These are phyloP conservation scores for Parachaetomium inaequale DNA, from an alignment of 495 filamentous ascomycete species.

Conservation along the genomic window DNA sequence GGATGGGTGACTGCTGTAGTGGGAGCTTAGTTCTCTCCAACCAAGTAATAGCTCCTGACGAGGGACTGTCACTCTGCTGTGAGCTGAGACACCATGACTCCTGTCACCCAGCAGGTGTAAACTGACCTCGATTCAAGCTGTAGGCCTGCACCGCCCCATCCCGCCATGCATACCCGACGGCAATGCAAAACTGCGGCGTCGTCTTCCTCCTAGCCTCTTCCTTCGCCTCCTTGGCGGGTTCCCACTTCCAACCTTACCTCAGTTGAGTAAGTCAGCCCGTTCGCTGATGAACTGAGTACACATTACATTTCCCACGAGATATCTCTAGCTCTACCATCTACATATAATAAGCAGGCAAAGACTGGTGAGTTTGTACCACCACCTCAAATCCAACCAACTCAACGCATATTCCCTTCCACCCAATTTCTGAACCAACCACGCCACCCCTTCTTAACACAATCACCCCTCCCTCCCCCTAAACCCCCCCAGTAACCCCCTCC, in stretches of 20 bases:
- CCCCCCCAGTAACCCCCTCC: background rate
- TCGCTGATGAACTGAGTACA: background rate
- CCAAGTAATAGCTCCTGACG: too few species aligned
- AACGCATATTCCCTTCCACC: too few species aligned
- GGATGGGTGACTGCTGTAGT: too few species aligned
- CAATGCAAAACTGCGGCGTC: background rate
- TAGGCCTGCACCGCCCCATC: background rate
- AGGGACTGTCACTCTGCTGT: too few species aligned
- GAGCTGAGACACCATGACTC: background rate
- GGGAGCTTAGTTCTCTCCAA: too few species aligned
- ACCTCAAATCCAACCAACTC: too few species aligned
- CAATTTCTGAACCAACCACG: too few species aligned
- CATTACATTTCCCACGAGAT: background rate
- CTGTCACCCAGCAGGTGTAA: background rate
- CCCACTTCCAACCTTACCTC: background rate
- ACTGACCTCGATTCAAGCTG: background rate
- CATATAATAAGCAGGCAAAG: background rate
- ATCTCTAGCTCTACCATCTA: background rate
- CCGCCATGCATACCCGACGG: background rate
- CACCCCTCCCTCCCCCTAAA: background rate
- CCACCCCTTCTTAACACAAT: background rate
- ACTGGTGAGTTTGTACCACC: background rate
- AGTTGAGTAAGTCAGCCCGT: background rate
- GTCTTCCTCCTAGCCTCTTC: background rate
- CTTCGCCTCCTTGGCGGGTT: background rate